Conservation (phyloP, 345 rosid species). For the Conringia planisiliqua region DNA sequence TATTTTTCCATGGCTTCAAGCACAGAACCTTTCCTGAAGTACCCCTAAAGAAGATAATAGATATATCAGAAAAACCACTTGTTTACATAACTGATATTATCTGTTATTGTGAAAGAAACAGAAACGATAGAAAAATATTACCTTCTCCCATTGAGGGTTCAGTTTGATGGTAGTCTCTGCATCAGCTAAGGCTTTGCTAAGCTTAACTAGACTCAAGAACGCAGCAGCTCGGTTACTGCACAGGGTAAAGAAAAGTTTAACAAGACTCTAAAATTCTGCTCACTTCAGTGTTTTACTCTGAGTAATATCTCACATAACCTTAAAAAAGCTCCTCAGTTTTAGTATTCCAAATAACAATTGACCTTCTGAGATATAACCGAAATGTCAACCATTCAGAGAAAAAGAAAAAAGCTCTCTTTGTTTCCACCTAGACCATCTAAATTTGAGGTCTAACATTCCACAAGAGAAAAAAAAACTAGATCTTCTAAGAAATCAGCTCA, state of each 20-base stretch:
- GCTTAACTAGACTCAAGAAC: slow-evolving; percentile 81
- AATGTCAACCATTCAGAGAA: neutral
- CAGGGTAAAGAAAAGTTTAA: neutral
- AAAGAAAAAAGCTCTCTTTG: neutral
- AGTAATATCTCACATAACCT: slow-evolving; percentile 6
- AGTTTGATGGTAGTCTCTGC: slow-evolving; percentile 79
- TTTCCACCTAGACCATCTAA: neutral
- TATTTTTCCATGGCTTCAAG: slow-evolving; percentile 94
- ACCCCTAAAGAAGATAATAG: slow-evolving; percentile 50
- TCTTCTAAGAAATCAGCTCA: neutral
- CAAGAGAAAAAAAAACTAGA: slow-evolving; percentile 7
- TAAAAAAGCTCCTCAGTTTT: neutral
- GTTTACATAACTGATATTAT: neutral
- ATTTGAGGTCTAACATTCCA: neutral
- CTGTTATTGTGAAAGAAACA: neutral
- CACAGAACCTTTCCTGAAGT: slow-evolving; percentile 94
- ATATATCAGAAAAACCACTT: neutral
- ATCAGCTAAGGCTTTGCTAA: slow-evolving; percentile 88
- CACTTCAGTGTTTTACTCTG: neutral
- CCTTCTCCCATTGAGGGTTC: slow-evolving; percentile 98
- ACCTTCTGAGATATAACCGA: neutral
- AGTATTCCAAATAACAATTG: neutral
- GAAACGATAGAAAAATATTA: neutral
- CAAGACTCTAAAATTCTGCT: neutral
- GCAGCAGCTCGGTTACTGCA: slow-evolving; percentile 97